Percentiles rank a stretch among this genome's conserved stretches.
These are phyloP conservation scores for Phytophthora uliginosa DNA, from an alignment of 352 stramenopile genomes.

Conservation along the genomic window DNA sequence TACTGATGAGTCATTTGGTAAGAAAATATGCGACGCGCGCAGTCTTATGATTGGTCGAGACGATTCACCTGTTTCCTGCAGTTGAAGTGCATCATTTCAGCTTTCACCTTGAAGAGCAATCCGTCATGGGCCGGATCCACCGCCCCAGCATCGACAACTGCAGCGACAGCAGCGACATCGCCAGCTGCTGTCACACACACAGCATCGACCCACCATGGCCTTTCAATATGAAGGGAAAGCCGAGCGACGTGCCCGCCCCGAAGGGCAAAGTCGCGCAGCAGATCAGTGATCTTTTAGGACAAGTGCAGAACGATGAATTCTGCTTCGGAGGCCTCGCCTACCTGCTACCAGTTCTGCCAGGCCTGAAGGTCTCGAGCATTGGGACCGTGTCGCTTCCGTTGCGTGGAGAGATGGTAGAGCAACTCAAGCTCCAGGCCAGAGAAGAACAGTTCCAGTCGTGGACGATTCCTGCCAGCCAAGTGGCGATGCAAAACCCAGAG, in stretches of 20 bases:
- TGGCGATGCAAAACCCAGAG: constrained; percentile 22
- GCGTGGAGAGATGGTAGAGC: constrained; percentile 5
- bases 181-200: background rate
- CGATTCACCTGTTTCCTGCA: background rate
- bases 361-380: constrained; percentile 10
- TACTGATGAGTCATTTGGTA: background rate
- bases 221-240: constrained; percentile 1
- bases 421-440: background rate
- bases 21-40: constrained; percentile 4
- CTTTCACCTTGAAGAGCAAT: background rate
- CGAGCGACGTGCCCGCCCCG: constrained; percentile 10
- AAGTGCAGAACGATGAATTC: background rate
- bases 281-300: constrained; percentile 16
- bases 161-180: background rate
- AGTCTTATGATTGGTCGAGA: background rate
- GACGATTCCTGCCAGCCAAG: background rate
- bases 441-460: constrained; percentile 4
- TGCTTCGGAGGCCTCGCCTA: constrained; percentile 16
- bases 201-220: constrained; percentile 1
- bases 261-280: constrained; percentile 6
- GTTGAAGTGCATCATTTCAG: constrained; percentile 23
- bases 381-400: constrained; percentile 20
- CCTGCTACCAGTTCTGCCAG: constrained; percentile 12
- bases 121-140: background rate
- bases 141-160: background rate